Evolutionary conservation across 1,284 basidiomycete genomes (phyloP).

Genomic region (Cerioporus squamosus): DNA sequence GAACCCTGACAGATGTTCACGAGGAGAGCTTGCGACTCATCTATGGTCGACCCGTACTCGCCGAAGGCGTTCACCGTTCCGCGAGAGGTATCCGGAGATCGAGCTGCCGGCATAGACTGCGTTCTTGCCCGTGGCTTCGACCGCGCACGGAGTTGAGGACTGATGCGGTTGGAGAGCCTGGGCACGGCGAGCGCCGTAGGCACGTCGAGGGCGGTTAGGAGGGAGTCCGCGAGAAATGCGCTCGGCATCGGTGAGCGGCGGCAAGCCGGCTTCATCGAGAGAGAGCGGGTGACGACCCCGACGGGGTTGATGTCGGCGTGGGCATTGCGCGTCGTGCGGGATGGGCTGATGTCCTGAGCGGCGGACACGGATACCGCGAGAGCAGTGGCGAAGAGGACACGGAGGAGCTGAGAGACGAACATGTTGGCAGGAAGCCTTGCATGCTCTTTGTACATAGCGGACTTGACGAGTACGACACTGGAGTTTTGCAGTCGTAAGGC

Average conservation of each 20-base stretch:
- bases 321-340: slow-evolving; percentile 16
- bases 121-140: slow-evolving; percentile 19
- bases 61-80: slow-evolving; percentile 25
- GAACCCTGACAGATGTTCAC: slow-evolving; percentile 18
- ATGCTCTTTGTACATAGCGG: no score
- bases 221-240: slow-evolving; percentile 30
- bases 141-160: slow-evolving; percentile 12
- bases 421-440: slow-evolving; percentile 48
- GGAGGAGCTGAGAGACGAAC: slow-evolving; percentile 45
- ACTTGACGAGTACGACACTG: no score
- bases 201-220: slow-evolving; percentile 23
- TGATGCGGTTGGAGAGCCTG: slow-evolving; percentile 17
- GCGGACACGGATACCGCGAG: slow-evolving; percentile 29
- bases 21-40: slow-evolving; percentile 16
- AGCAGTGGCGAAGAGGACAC: slow-evolving; percentile 28
- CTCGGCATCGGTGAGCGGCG: slow-evolving; percentile 27
- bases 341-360: slow-evolving; percentile 31
- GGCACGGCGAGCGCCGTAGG: slow-evolving; percentile 5
- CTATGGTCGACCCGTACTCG: slow-evolving; percentile 24
- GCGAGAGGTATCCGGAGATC: slow-evolving; percentile 11
- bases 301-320: slow-evolving; percentile 9
- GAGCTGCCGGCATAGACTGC: neutral
- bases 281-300: slow-evolving; percentile 2
- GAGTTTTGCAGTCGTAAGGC: no score
- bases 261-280: neutral